Base-by-base conservation (phyloP, 2,329 filamentous ascomycete species). In the Alternaria gansuensis region DNA sequence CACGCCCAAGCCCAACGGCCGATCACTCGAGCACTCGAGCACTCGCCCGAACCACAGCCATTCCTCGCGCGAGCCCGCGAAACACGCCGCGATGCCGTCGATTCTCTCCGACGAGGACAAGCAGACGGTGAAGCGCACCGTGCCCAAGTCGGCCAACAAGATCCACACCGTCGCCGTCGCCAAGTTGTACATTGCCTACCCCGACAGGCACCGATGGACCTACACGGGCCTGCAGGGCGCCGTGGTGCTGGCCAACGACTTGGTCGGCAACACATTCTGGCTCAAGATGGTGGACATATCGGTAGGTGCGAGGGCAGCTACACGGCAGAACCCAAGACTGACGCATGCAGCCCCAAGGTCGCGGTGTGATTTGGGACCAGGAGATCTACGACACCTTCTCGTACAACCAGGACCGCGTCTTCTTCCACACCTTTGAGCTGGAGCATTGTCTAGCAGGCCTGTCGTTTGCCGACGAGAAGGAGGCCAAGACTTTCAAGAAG, bases 271-370 rank as follows among this genome's bases (percentile, higher is more conserved):
- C 78, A 97, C 95, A 0, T 96, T 93, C 80, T 99, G 94, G 92
- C 82, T 99, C 68, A 99, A 99, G 83, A 83, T 99, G 81, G 95
- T 99, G 51, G 95, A 99, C 77, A 88, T 99, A 56, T 97, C 93
- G 76, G 93, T 96, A 84, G 74, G 89, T 83, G 31, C 45, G 39
- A 28, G 33, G 28, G 23, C 14, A 14, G 29, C 48, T 7, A 9
- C 17, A 37, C 43, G 21, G 11, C 40, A 14, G 31, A 24, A 26
- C 17, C 36, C 23, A 36, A 50, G 33, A 55, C 68, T 71, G 59
- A 65, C 54, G 92, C 92, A 97, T 73, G 57, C 60, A 73, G 70
- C 63, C 72, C 14, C 61, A 70, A 59, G 66, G 62, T 60, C 71
- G 72, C 44, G 72, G 72, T 50, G 71, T 73, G 43, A 69, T 74